Conservation (phyloP, 179 eudicot genomes). For the Pouteria campechiana region DNA sequence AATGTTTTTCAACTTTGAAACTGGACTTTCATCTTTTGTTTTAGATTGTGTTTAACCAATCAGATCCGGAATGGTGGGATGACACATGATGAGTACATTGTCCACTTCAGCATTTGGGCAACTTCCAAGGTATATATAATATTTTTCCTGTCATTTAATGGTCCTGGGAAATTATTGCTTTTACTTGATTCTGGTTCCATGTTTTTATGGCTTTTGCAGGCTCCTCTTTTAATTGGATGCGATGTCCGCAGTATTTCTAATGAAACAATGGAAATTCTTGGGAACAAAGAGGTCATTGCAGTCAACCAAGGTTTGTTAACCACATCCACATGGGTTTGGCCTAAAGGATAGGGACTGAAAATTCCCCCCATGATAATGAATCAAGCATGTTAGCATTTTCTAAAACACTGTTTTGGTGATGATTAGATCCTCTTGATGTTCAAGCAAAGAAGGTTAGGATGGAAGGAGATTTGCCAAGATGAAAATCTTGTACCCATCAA, state of each 20-base stretch:
- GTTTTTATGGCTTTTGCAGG: too few relatives aligned
- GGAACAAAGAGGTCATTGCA: conserved; percentile 62
- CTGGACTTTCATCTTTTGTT: too few relatives aligned
- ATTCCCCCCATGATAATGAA: not conserved
- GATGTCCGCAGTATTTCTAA: conserved; percentile 49
- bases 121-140: not conserved
- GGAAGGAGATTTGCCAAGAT: conserved; percentile 35
- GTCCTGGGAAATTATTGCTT: too few relatives aligned
- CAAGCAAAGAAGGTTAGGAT: conserved; percentile 78
- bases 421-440: conserved; percentile 65
- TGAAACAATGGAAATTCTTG: conserved; percentile 53
- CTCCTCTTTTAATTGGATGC: conserved; percentile 81
- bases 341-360: too few relatives aligned
- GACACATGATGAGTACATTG: not conserved
- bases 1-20: too few relatives aligned
- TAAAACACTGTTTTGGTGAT: not conserved
- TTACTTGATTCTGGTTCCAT: too few relatives aligned
- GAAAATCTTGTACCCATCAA: not conserved
- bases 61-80: not conserved
- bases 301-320: conserved; percentile 67
- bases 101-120: not conserved
- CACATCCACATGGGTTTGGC: too few relatives aligned
- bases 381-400: not conserved
- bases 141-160: too few relatives aligned
- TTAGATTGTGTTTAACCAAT: too few relatives aligned